These are phyloP conservation scores for Pestalotiopsis sp. DNA, from an alignment of 2,329 filamentous ascomycete species.

Conservation along the genomic window DNA sequence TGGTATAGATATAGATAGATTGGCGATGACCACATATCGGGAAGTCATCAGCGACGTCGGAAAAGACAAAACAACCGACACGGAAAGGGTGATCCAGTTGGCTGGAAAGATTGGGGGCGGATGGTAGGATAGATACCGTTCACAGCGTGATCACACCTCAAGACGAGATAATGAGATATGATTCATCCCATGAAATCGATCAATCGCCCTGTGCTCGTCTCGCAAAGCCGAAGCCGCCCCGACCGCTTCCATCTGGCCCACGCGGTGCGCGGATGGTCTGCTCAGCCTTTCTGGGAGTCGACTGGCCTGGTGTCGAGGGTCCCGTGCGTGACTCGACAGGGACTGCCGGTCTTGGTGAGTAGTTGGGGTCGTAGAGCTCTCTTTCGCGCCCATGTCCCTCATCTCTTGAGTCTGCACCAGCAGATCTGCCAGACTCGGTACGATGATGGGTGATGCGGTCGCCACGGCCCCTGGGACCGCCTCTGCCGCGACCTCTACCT, in stretches of 20 bases:
- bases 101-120: slow-evolving; percentile 91
- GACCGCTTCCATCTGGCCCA: slow-evolving; percentile 76
- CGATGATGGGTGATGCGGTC: slow-evolving; percentile 33
- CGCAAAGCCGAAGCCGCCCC: slow-evolving; percentile 78
- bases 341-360: slow-evolving; percentile 64
- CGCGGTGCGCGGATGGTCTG: slow-evolving; percentile 74
- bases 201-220: slow-evolving; percentile 55
- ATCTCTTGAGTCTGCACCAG: slow-evolving; percentile 43
- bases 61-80: slow-evolving; percentile 69
- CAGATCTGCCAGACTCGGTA: slow-evolving; percentile 16
- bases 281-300: slow-evolving; percentile 60
- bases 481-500: slow-evolving; percentile 50
- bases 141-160: slow-evolving; percentile 9
- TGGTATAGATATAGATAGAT: slow-evolving; percentile 68
- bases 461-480: slow-evolving; percentile 42
- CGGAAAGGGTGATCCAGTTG: slow-evolving; percentile 83
- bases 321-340: slow-evolving; percentile 43
- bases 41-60: slow-evolving; percentile 95
- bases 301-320: slow-evolving; percentile 40
- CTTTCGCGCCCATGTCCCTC: not conserved
- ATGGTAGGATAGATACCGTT: slow-evolving; percentile 62
- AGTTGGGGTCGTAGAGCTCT: slow-evolving; percentile 77
- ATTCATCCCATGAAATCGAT: slow-evolving; percentile 21
- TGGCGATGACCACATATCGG: slow-evolving; percentile 86
- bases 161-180: not conserved